Evolutionary conservation across 495 filamentous ascomycete genomes (phyloP), one percentile per base, ranked within the genome.

Genomic region (Schizothecium vesticola): DNA sequence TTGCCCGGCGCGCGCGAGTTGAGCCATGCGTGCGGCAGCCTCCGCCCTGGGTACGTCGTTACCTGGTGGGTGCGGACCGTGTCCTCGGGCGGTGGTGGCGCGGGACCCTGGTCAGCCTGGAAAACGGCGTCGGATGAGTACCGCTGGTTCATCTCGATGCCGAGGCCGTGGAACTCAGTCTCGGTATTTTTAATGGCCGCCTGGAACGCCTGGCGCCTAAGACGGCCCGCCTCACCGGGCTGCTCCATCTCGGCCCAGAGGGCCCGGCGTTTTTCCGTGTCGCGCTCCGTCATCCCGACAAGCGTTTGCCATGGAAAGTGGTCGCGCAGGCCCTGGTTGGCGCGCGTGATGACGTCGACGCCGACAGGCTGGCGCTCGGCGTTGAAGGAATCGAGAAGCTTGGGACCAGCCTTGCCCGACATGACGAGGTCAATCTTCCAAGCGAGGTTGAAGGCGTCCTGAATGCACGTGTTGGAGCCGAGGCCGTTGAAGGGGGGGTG

Each of bases 401-500:
- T 11, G 1, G 65, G 36, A 0, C 65, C 69, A 0, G 80, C 80
- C 56, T 67, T 64, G 24, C 79, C 76, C 0, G 78, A 74, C 65
- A 80, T 73, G 29, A 82, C 82, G 29, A 76, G 75, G 51, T 74
- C 73, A 4, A 83, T 67, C 70, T 85, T 85, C 82, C 81, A 85
- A 12, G 83, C 81, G 12, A 86, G 76, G 68, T 86, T 84, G 70
- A 76, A 80, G 0, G 82, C 83, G 64, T 85, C 83, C 56, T 80
- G 75, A 23, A 84, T 82, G 63, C 82, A 84, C 0, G 82, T 83
- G 62, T 84, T 86, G 12, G 75, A 78, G 2, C 83, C 83, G 6
- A 84, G 73, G 0, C 83, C 83, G 67, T 80, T 82, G 28, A 79
- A 78, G 6, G 83, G 83, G 0, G 83, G 80, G 64, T 84, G 83